A percentile compares a stretch with the other conserved stretches of the same genome.
These are phyloP conservation scores for Xylariaceae sp. DNA, from an alignment of 2,329 filamentous ascomycete species.

Conservation along the genomic window DNA sequence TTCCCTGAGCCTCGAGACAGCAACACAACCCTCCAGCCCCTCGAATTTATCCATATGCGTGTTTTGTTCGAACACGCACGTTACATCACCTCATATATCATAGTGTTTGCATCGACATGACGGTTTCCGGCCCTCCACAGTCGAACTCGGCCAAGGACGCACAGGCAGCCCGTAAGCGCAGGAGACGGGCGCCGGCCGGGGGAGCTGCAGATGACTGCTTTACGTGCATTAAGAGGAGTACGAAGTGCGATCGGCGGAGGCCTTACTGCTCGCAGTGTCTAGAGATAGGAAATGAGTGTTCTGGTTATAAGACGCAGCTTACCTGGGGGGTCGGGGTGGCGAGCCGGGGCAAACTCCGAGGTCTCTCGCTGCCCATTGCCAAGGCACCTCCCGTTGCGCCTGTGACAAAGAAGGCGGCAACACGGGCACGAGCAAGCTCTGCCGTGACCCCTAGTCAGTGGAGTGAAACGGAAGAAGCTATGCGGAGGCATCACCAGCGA, in stretches of 20 bases:
- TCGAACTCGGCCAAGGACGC: conserved; percentile 56
- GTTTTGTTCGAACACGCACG: conserved; percentile 33
- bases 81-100: conserved; percentile 33
- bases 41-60: conserved; percentile 34
- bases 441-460: conserved; percentile 46
- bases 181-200: conserved; percentile 85
- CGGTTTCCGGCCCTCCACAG: conserved; percentile 53
- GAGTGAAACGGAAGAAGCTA: conserved; percentile 46
- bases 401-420: conserved; percentile 54
- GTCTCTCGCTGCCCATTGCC: conserved; percentile 76
- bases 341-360: conserved; percentile 91
- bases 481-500: conserved; percentile 43
- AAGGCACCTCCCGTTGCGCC: conserved; percentile 62
- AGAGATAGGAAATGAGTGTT: conserved; percentile 89
- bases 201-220: conserved; percentile 96
- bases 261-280: conserved; percentile 96
- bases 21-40: conserved; percentile 24
- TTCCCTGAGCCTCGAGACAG: conserved; percentile 34
- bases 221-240: conserved; percentile 81
- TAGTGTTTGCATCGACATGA: conserved; percentile 49
- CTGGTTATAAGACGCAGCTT: conserved; percentile 93
- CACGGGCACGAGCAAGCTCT: conserved; percentile 54
- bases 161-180: conserved; percentile 68
- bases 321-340: conserved; percentile 97
- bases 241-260: conserved; percentile 87